Evolutionary conservation across 2,329 filamentous ascomycete genomes (phyloP).

Genomic region (Dichotomopilus funicola): DNA sequence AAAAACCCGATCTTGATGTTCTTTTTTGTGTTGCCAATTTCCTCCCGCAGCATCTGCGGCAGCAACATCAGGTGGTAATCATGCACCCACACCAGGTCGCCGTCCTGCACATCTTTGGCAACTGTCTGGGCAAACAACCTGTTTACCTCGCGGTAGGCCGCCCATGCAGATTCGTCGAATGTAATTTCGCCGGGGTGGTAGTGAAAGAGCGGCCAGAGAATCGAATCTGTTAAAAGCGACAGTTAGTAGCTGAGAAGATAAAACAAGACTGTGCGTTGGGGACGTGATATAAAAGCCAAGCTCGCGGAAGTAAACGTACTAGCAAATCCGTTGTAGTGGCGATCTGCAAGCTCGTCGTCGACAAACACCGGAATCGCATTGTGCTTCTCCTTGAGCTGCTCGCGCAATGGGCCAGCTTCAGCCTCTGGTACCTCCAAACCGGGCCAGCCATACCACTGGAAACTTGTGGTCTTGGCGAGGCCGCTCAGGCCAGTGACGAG

Average conservation of each 20-base stretch:
- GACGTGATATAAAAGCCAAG: background rate
- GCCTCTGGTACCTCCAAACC: conserved; percentile 84
- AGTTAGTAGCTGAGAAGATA: background rate
- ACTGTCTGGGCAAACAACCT: conserved; percentile 85
- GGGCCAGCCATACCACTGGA: conserved; percentile 99
- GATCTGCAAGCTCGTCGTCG: conserved; percentile 85
- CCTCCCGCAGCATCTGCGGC: conserved; percentile 88
- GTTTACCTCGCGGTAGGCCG: conserved; percentile 89
- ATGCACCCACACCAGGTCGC: conserved; percentile 95
- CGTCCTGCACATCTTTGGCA: conserved; percentile 80
- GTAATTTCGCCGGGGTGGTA: conserved; percentile 98
- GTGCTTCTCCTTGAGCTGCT: conserved; percentile 78
- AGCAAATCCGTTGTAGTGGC: conserved; percentile 96
- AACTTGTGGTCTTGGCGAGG: conserved; percentile 83
- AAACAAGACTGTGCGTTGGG: background rate
- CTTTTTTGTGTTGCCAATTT: conserved; percentile 72
- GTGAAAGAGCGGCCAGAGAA: conserved; percentile 97
- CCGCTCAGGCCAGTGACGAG: conserved; percentile 91
- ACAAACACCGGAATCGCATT: conserved; percentile 88
- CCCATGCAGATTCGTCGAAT: conserved; percentile 92
- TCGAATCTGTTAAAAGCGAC: conserved; percentile 60
- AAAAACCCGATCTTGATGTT: conserved; percentile 99
- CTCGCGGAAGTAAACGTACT: conserved; percentile 50
- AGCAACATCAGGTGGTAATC: conserved; percentile 98
- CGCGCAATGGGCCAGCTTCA: conserved; percentile 67